Evolutionary conservation across 1,284 basidiomycete species (phyloP).

Genomic region (Cryptococcus sp.): DNA sequence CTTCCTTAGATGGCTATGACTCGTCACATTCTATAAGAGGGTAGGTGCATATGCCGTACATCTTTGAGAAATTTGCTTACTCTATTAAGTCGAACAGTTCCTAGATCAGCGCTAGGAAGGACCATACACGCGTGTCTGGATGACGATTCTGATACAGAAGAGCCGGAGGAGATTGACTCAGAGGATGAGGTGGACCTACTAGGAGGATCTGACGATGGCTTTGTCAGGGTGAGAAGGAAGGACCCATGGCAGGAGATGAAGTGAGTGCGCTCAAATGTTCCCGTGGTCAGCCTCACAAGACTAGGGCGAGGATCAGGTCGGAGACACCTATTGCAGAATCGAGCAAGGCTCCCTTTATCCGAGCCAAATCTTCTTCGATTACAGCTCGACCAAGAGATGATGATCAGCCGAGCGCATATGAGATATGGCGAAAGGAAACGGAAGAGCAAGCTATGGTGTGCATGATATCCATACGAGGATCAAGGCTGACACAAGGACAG

Average conservation of each 20-base stretch:
- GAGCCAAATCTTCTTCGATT: neutral
- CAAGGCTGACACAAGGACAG: constrained; percentile 6
- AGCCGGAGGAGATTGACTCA: constrained; percentile 14
- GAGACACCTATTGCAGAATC: constrained; percentile 1
- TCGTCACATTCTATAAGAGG: constrained; percentile 14
- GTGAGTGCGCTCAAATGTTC: constrained; percentile 2
- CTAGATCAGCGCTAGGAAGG: neutral
- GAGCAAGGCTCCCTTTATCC: neutral
- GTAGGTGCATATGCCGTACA: neutral
- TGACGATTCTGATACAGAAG: constrained; percentile 16
- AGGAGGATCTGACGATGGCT: constrained; percentile 8
- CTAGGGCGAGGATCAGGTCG: neutral
- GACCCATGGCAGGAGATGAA: constrained; percentile 6
- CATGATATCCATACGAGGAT: constrained; percentile 1
- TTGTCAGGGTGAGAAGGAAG: neutral
- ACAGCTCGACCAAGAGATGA: neutral
- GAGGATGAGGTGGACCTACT: constrained; percentile 30
- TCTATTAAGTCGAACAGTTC: neutral
- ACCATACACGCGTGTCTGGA: neutral
- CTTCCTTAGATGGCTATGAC: constrained; percentile 2
- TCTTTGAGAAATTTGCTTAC: neutral
- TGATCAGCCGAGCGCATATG: constrained; percentile 25
- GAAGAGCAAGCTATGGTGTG: constrained; percentile 35
- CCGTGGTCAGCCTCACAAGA: neutral
- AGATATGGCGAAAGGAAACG: constrained; percentile 25